These are phyloP conservation scores for Fistulifera pelliculosa DNA, from an alignment of 108 stramenopile genomes.

Conservation along the genomic window DNA sequence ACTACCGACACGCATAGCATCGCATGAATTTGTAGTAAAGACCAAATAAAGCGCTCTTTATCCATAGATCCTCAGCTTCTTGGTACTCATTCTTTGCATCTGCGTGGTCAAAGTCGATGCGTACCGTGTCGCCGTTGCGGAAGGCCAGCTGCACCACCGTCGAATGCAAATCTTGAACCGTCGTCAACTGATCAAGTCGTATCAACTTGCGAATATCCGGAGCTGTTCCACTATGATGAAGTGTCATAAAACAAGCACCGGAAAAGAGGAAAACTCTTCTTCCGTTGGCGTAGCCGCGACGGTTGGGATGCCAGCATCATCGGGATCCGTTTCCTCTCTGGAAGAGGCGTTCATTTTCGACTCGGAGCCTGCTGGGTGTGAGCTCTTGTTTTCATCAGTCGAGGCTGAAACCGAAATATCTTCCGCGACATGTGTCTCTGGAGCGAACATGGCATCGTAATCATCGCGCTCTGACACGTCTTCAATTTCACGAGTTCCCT, in stretches of 20 bases:
- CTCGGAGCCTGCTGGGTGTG: background rate
- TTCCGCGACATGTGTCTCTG: background rate
- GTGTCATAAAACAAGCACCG: conserved; percentile 60
- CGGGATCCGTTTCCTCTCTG: background rate
- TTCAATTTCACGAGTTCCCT: background rate
- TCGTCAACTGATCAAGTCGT: conserved; percentile 67
- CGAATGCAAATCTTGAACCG: conserved; percentile 57
- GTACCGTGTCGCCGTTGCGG: conserved; percentile 67
- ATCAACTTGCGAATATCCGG: conserved; percentile 78
- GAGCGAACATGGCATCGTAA: conserved; percentile 10
- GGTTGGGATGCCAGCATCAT: background rate
- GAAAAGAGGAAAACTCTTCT: conserved; percentile 69
- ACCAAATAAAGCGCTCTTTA: conserved; percentile 79
- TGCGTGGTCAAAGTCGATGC: conserved; percentile 51
- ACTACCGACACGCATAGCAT: conserved; percentile 79
- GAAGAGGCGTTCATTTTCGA: background rate
- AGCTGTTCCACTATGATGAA: conserved; percentile 69
- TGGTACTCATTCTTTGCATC: conserved; percentile 25
- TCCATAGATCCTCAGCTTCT: conserved; percentile 48
- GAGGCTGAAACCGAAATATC: too few relatives aligned
- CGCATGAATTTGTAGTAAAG: conserved; percentile 73
- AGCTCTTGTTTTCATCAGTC: too few relatives aligned
- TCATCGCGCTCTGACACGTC: conserved; percentile 3
- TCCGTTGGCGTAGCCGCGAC: conserved; percentile 8
- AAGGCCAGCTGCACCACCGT: conserved; percentile 64